Percentiles rank a stretch among this genome's conserved stretches.
These are phyloP conservation scores for Cytospora schulzeri DNA, from an alignment of 2,329 filamentous ascomycete species.

Conservation along the genomic window DNA sequence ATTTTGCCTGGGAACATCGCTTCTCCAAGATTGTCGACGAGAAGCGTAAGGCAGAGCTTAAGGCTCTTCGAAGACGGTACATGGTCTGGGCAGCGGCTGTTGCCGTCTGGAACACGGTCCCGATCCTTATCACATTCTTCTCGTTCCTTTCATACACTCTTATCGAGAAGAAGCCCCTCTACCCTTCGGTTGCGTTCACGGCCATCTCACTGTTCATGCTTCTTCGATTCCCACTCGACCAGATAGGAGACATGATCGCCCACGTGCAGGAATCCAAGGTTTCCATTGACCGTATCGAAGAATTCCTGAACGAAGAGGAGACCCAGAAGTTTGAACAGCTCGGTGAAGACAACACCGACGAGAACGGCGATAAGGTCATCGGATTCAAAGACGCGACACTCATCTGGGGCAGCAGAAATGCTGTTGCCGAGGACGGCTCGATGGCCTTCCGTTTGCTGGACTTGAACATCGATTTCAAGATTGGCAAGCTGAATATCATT, in stretches of 20 bases:
- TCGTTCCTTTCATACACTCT: slow-evolving; percentile 93
- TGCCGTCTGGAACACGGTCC: slow-evolving; percentile 94
- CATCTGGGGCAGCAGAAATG: slow-evolving; percentile 78
- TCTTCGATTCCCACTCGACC: slow-evolving; percentile 88
- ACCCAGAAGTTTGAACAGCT: slow-evolving; percentile 94
- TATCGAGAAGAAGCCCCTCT: slow-evolving; percentile 83
- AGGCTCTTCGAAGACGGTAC: slow-evolving; percentile 77
- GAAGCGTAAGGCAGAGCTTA: slow-evolving; percentile 79
- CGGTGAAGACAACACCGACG: slow-evolving; percentile 67
- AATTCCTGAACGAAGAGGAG: slow-evolving; percentile 90
- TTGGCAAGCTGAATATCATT: slow-evolving; percentile 89
- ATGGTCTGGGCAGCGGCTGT: slow-evolving; percentile 90
- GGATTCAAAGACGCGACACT: slow-evolving; percentile 85
- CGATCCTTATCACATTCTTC: slow-evolving; percentile 92
- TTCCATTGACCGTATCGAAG: slow-evolving; percentile 93
- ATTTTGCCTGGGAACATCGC: slow-evolving; percentile 96
- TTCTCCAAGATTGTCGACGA: slow-evolving; percentile 87
- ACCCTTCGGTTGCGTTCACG: slow-evolving; percentile 93
- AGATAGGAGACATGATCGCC: slow-evolving; percentile 97
- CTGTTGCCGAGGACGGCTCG: slow-evolving; percentile 64
- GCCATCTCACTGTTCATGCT: slow-evolving; percentile 95
- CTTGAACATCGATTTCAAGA: slow-evolving; percentile 77
- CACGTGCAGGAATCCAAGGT: slow-evolving; percentile 98
- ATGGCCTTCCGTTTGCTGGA: slow-evolving; percentile 83
- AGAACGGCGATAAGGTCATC: slow-evolving; percentile 72